Base-by-base conservation (phyloP, 2,329 filamentous ascomycete species). In the Sclerotinia borealis region DNA sequence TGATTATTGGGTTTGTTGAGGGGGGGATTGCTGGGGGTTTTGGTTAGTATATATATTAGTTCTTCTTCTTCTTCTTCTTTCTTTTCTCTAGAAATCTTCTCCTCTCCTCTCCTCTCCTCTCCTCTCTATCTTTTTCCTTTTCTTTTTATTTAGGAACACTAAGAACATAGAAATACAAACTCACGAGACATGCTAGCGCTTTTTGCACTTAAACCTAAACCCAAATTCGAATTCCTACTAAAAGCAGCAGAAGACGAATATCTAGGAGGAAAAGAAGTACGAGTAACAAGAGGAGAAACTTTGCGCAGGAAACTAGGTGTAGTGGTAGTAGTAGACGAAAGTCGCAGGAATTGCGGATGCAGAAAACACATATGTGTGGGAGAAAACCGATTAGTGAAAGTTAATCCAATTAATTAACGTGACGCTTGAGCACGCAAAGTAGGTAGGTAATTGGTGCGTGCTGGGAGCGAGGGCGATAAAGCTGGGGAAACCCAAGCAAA, bases 1-100 rank as follows among this genome's bases (percentile, higher is more conserved):
- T 89, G 71, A 95, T 86, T 72, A 93, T 81, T 17, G 89, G 90
- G 68, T 59, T 63, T 62, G 71, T 69, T 51, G 55, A 61, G 34
- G 64, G 68, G 34, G 65, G 66, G 65, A 51, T 41, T 51, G 37
- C 34, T 63, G 62, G 27, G 37, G 51, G 47, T 39, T 22, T n/a
- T n/a, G n/a, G 29, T 65, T 63, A 63, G 37, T 45, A n/a, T n/a
- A n/a, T n/a, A n/a, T n/a, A n/a, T 48, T 43, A 39, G 55, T 11
- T 48, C 22, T 29, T 49, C 0, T 34, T 50, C 1, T 50, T 50
- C 1, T n/a, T n/a, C 4, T 17, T 41, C 4, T 41, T 41, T 15
- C 15, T 19, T 41, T n/a, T n/a, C n/a, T n/a, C n/a, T n/a, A n/a
- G n/a, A n/a, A n/a, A n/a, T n/a, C n/a, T n/a, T n/a, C n/a, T n/a